phyloP scores from a whole-genome alignment of 768 basidiomycete genomes.

The Leucosporidium creatinivorum region DNA sequence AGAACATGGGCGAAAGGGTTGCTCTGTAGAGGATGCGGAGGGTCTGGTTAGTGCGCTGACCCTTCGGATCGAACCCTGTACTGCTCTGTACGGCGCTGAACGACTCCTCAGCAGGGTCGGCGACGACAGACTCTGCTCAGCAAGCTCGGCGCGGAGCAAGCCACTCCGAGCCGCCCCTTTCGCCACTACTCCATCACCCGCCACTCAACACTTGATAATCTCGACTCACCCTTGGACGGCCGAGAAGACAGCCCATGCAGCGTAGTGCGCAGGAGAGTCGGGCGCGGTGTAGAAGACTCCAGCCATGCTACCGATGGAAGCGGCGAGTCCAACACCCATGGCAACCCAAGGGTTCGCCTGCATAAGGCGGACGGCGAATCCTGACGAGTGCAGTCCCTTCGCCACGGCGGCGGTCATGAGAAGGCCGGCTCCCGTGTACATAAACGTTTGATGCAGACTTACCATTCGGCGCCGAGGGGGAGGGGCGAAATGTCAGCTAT shows the following conservation, averaged over 20 bases:
- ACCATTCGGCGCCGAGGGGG: too few relatives aligned
- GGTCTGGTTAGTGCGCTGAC: too few relatives aligned
- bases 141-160: conserved; percentile 55
- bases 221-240: too few relatives aligned
- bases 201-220: too few relatives aligned
- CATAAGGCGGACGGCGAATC: conserved; percentile 29
- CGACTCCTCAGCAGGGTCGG: too few relatives aligned
- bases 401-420: conserved; percentile 70
- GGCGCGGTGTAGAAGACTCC: conserved; percentile 71
- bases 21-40: conserved; percentile 59
- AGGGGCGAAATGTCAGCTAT: neutral
- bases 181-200: too few relatives aligned
- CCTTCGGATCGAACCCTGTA: too few relatives aligned
- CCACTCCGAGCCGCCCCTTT: too few relatives aligned
- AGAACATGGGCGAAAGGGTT: conserved; percentile 79
- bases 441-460: conserved; percentile 40
- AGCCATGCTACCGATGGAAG: conserved; percentile 78
- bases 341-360: conserved; percentile 34
- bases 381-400: conserved; percentile 20
- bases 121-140: neutral
- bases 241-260: conserved; percentile 20
- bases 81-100: too few relatives aligned
- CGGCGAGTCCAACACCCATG: conserved; percentile 40
- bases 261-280: conserved; percentile 63
- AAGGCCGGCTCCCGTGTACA: conserved; percentile 75